Evolutionary conservation across 2,329 filamentous ascomycete species (phyloP), one percentile per base, ranked within the genome.

Genomic region (Botryotinia narcissicola): DNA sequence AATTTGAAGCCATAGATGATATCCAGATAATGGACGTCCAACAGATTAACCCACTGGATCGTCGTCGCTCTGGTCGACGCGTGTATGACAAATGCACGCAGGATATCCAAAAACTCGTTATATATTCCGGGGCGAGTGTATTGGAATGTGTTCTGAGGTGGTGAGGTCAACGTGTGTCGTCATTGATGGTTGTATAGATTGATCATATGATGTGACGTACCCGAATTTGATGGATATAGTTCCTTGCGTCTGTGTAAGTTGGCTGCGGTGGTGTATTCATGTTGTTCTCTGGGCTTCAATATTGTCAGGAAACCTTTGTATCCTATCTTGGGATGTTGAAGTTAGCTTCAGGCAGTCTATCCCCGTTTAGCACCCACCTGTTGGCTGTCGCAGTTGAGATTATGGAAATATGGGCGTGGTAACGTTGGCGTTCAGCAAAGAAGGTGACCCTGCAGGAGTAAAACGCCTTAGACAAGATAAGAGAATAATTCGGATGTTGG

Each of bases 71-170:
- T 1, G 48, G 2, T n/a, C 22, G 29, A 35, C 2, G 0, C 12
- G 25, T 40, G 37, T 9, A n/a, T n/a, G 8, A 1, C 0, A 16
- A 4, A 16, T 14, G 22, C 12, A n/a, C 14, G 3, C 48, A 54
- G 0, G 48, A 61, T 40, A 1, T 16, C 0, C 0, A n/a, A 1
- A 2, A 61, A 61, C 1, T 16, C 22, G 10, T 16, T 0, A 0
- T 1, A 4, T 1, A 18, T 61, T n/a, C 1, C 12, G 0, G 59
- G 12, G 1, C 5, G 25, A 42, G 25, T 29, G 37, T 20, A 8
- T 14, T 16, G 2, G 18, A 44, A 44, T 6, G n/a, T 1, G 10
- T 10, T 1, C 40, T 64, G 61, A 7, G 9, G 29, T 32, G 18
- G 3, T 22, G n/a, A 22, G 14, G 37, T 64, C 37, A 64, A 20